Percentiles rank a stretch among this genome's conserved stretches.
These are phyloP conservation scores for Blastocrithidia nonstop DNA, from an alignment of 208 protist genomes.

Conservation along the genomic window DNA sequence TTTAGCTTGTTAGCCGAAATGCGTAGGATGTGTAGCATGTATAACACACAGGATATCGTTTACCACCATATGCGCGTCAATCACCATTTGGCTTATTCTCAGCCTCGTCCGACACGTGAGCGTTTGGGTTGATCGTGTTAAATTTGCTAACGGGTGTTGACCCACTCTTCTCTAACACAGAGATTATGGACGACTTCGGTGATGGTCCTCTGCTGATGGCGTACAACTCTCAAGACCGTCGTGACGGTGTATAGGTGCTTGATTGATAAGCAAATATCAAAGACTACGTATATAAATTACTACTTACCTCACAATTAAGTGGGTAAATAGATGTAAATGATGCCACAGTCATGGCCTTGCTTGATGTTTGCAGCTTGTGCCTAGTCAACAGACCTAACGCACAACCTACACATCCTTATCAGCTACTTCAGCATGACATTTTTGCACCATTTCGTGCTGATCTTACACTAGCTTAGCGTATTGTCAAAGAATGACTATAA, in stretches of 20 bases:
- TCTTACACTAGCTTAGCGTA: slow-evolving; percentile 8
- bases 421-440: slow-evolving; percentile 23
- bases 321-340: slow-evolving; percentile 1
- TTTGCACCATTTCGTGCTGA: slow-evolving; percentile 19
- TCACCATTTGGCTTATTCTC: slow-evolving; percentile 53
- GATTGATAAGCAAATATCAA: slow-evolving; percentile 70
- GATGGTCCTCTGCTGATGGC: slow-evolving; percentile 35
- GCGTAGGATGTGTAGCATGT: slow-evolving; percentile 5
- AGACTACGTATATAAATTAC: slow-evolving; percentile 21
- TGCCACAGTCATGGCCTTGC: slow-evolving; percentile 8
- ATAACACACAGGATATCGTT: slow-evolving; percentile 7
- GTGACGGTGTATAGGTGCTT: slow-evolving; percentile 11
- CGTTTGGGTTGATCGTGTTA: slow-evolving; percentile 38
- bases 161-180: slow-evolving; percentile 39
- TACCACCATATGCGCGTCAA: slow-evolving; percentile 40
- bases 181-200: slow-evolving; percentile 61
- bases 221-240: slow-evolving; percentile 8
- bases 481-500: slow-evolving; percentile 14
- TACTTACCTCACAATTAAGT: slow-evolving; percentile 14
- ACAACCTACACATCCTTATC: slow-evolving; percentile 10
- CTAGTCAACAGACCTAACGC: slow-evolving; percentile 32
- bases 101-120: slow-evolving; percentile 45
- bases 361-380: slow-evolving; percentile 33
- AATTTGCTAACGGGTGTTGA: slow-evolving; percentile 64
- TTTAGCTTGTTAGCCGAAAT: slow-evolving; percentile 54